Evolutionary conservation across 192 early-diverging fungal genomes (phyloP), one percentile per base, ranked within the genome.

Genomic region (Entrophospora sp.): DNA sequence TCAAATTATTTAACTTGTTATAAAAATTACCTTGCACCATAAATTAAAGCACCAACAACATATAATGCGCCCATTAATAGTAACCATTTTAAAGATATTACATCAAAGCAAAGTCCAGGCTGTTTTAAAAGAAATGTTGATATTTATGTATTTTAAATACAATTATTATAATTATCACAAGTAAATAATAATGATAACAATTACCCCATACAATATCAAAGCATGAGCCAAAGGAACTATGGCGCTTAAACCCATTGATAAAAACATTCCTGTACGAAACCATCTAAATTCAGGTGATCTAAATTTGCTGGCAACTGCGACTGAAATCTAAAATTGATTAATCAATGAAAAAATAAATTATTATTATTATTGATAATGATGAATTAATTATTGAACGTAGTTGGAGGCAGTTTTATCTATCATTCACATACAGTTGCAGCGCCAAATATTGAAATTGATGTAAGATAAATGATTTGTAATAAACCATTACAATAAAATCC

Each of bases 11-110:
- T 12, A 53, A 12, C 0, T 5, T 27, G 6, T 28, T 35, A 8
- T 7, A 36, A 22, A 8, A 57, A 18, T 6, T 63, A 63, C 61
- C 61, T 48, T 20, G 46, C 30, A 20, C 85, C 92, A 66, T 98
- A 98, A 24, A 98, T 84, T 22, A 89, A 66, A 28, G 92, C 91
- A 18, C 95, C 95, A 32, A 76, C 44, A 44, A 95, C 75, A 71
- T 98, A 98, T 27, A 79, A 81, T 2, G 55, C 69, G 2, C 85
- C 95, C 89, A 92, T 93, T 46, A 74, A 30, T 22, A 88, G 60
- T 71, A 90, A 76, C 34, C 87, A 79, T 12, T 77, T 68, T 25
- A 90, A 57, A 20, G 86, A 76, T 51, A 95, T 80, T 0, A 85
- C 80, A 8, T 82, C 75, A 30, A 75, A 55, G 10, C 69, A 69